These are phyloP conservation scores for Botrytis aclada DNA, from an alignment of 2,329 filamentous ascomycete genomes.

Conservation along the genomic window DNA sequence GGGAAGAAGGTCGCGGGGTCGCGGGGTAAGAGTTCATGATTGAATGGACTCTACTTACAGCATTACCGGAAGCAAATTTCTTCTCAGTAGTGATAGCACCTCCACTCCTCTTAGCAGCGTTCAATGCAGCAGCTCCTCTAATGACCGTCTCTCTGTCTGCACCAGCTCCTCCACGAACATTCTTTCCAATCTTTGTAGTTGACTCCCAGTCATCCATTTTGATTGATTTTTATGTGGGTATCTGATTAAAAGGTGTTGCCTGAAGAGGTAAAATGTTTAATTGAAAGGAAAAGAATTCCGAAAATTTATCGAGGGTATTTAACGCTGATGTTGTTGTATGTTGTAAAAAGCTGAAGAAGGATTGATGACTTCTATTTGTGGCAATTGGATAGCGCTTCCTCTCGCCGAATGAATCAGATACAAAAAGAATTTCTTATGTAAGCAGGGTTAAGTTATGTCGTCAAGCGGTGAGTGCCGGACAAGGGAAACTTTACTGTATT, in stretches of 20 bases:
- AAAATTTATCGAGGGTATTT: background rate
- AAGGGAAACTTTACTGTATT: background rate
- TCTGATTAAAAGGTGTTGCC: background rate
- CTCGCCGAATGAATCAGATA: constrained; percentile 22
- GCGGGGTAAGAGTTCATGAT: background rate
- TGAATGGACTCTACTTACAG: constrained; percentile 54
- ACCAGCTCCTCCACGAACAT: constrained; percentile 62
- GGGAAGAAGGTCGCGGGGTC: constrained; percentile 3
- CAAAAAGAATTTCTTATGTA: constrained; percentile 17
- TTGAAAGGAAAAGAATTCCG: background rate
- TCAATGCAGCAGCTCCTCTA: constrained; percentile 76
- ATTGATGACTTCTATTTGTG: constrained; percentile 17
- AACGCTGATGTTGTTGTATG: constrained; percentile 3
- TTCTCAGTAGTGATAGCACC: constrained; percentile 82
- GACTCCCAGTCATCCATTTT: constrained; percentile 77
- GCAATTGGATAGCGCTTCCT: constrained; percentile 3
- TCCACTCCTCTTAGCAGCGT: constrained; percentile 82
- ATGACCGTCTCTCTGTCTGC: constrained; percentile 78
- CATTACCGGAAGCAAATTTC: constrained; percentile 77
- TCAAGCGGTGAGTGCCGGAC: background rate
- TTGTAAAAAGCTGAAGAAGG: background rate
- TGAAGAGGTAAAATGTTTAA: background rate
- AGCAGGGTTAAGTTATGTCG: background rate
- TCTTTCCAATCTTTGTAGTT: constrained; percentile 92
- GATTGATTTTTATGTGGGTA: constrained; percentile 4